Conservation (phyloP, 805 yeast genomes). For the Blastobotrys parvus region DNA sequence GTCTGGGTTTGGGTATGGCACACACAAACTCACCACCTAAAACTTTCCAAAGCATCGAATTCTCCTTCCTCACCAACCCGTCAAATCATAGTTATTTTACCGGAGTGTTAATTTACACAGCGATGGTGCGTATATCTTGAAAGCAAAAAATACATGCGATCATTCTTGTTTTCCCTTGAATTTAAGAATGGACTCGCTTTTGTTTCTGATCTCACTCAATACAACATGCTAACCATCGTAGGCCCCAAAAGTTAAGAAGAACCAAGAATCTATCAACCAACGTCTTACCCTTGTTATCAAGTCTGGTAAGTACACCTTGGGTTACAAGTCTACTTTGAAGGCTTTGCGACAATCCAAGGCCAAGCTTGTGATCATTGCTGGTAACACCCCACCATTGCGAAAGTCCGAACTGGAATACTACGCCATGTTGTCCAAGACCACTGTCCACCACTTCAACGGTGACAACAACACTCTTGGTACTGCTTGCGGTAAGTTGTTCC, state of each 20-base stretch:
- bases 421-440: conserved; percentile 99
- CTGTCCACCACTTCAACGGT: conserved; percentile 97
- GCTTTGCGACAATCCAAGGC: conserved; percentile 98
- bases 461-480: conserved; percentile 99
- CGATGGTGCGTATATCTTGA: not conserved
- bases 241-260: conserved; percentile 94
- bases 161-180: no score
- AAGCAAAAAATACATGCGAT: no score
- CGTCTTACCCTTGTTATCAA: conserved; percentile 96
- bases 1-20: no score
- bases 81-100: not conserved
- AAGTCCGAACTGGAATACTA: conserved; percentile 99
- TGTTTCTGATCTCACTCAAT: not conserved
- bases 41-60: no score
- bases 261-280: conserved; percentile 92
- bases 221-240: conserved; percentile 26
- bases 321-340: conserved; percentile 98
- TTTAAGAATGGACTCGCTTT: no score
- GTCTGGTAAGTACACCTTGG: conserved; percentile 99
- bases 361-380: conserved; percentile 94
- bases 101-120: not conserved
- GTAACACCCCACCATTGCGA: conserved; percentile 99
- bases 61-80: not conserved
- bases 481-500: conserved; percentile 99
- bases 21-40: no score